Conservation (phyloP, 176 grass and related monocot genomes). For the Pontederia paniculata region DNA sequence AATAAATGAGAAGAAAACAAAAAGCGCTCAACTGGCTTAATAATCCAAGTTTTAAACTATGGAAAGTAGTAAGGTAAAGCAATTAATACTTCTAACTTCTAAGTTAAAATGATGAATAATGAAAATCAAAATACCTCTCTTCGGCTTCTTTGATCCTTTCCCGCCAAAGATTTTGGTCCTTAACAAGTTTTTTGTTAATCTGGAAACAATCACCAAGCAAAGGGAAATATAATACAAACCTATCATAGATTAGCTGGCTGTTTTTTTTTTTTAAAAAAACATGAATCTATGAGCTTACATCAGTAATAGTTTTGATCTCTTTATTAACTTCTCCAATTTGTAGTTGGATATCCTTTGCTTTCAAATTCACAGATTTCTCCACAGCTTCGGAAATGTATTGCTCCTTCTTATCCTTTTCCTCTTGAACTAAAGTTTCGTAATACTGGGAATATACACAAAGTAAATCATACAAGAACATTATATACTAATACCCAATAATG, state of each 20-base stretch:
- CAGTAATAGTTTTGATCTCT: conserved; percentile 62
- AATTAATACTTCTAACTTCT: too few species aligned
- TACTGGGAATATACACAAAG: conserved; percentile 34
- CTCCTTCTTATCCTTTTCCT: conserved; percentile 58
- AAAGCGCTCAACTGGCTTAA: too few species aligned
- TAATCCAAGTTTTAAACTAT: too few species aligned
- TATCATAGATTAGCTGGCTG: too few species aligned
- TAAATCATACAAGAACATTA: background rate
- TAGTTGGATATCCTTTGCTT: conserved; percentile 51
- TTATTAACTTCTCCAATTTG: conserved; percentile 48
- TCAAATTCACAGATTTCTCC: conserved; percentile 53
- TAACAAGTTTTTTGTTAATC: conserved; percentile 65
- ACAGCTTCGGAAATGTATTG: conserved; percentile 42
- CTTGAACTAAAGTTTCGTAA: conserved; percentile 57
- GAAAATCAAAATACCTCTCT: conserved; percentile 43
- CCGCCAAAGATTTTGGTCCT: conserved; percentile 65
- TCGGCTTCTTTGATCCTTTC: conserved; percentile 66
- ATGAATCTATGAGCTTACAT: conserved; percentile 24
- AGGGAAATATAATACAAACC: background rate
- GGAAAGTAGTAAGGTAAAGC: too few species aligned
- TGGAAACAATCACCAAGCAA: conserved; percentile 25
- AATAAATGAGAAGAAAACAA: too few species aligned
- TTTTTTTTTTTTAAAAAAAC: background rate
- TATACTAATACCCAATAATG: too few species aligned
- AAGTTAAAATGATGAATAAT: background rate